Conservation (phyloP, 179 eudicot genomes). For the Heliamphora pulchella region DNA sequence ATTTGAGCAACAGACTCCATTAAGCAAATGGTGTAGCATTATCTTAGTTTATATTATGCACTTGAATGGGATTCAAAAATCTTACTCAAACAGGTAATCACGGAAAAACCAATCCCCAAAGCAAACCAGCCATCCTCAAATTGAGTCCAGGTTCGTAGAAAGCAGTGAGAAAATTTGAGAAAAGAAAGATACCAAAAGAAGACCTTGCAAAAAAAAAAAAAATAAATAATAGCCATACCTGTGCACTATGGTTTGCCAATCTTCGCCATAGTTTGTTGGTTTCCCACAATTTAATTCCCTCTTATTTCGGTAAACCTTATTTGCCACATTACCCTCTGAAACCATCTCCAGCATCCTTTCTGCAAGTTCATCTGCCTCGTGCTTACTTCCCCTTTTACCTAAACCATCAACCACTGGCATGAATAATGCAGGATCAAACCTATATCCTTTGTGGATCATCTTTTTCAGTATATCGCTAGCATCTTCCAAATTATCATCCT, state of each 20-base stretch:
- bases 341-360: constrained; percentile 70
- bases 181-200: not conserved
- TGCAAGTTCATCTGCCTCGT: constrained; percentile 65
- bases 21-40: not conserved
- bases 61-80: not conserved
- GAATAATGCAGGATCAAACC: constrained; percentile 71
- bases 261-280: constrained; percentile 32
- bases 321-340: constrained; percentile 38
- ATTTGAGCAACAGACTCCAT: not conserved
- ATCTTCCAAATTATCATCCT: constrained; percentile 50
- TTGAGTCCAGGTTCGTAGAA: not conserved
- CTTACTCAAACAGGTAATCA: not conserved
- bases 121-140: not conserved
- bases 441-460: constrained; percentile 49
- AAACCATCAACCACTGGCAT: constrained; percentile 81
- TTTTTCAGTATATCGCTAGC: constrained; percentile 51
- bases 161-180: not conserved
- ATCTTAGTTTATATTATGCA: not conserved
- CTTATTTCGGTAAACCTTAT: constrained; percentile 27
- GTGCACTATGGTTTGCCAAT: constrained; percentile 68
- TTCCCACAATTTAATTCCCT: constrained; percentile 25
- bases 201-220: not conserved
- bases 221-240: constrained; percentile 36
- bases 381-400: constrained; percentile 53
- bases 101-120: not conserved